Evolutionary conservation across 345 rosid species (phyloP).

Genomic region (Syzygium oleosum): DNA sequence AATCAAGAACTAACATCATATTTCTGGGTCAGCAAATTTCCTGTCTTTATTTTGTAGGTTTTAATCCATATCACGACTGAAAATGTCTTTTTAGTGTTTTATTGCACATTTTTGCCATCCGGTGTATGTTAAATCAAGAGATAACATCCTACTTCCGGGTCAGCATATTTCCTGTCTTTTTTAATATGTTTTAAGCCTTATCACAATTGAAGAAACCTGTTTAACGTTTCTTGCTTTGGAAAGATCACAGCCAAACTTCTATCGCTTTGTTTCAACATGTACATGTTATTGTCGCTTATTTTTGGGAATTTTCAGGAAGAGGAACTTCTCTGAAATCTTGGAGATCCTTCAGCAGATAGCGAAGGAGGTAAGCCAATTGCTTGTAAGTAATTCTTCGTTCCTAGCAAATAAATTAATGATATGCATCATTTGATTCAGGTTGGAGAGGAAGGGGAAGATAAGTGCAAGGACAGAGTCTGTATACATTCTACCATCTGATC

Average conservation of each 20-base stretch:
- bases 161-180: not conserved
- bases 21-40: not conserved
- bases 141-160: not conserved
- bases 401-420: not conserved
- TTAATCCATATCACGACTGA: not conserved
- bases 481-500: not conserved
- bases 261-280: not conserved
- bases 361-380: constrained; percentile 43
- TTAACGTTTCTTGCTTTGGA: not conserved
- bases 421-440: constrained; percentile 29
- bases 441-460: constrained; percentile 36
- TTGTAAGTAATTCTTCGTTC: not conserved
- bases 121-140: not conserved
- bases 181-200: too few species aligned
- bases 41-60: not conserved
- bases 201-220: too few species aligned
- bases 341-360: constrained; percentile 51
- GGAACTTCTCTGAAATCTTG: constrained; percentile 64
- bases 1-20: not conserved
- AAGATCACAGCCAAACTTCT: not conserved
- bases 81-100: not conserved
- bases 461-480: constrained; percentile 26
- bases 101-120: not conserved
- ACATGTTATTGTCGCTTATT: not conserved
- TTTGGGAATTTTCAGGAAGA: constrained; percentile 45